Conservation (phyloP, 148 eudicot species). For the Camellia lanceoleosa region DNA sequence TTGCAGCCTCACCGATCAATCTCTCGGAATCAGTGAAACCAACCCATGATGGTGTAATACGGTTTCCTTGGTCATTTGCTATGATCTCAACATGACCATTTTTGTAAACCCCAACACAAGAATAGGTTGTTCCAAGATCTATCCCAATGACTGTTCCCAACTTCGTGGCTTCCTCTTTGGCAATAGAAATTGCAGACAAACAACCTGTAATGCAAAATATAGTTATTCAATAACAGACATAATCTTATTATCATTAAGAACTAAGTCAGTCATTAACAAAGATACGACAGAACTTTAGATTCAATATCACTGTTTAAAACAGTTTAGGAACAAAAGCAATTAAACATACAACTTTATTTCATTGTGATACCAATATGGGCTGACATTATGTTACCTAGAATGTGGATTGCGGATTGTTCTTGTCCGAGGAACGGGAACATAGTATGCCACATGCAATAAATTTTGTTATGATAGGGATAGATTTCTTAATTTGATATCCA, state of each 20-base stretch:
- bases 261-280: not conserved
- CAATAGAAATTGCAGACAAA: conserved; percentile 32
- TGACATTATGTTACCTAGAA: no score
- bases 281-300: not conserved
- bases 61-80: conserved; percentile 53
- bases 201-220: conserved; percentile 21
- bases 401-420: no score
- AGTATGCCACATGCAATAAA: no score
- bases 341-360: no score
- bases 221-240: not conserved
- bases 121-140: conserved; percentile 47
- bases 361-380: no score
- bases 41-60: conserved; percentile 53
- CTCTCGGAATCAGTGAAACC: conserved; percentile 38
- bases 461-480: no score
- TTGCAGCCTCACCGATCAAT: conserved; percentile 48
- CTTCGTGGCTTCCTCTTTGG: conserved; percentile 39
- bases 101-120: conserved; percentile 53
- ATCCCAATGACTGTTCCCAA: conserved; percentile 49
- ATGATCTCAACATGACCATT: conserved; percentile 51
- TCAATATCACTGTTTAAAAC: not conserved
- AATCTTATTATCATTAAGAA: not conserved
- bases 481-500: no score
- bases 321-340: no score
- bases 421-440: no score